These are phyloP conservation scores for Hortiboletus flavorubellus DNA, from an alignment of 768 basidiomycete species.

Conservation along the genomic window DNA sequence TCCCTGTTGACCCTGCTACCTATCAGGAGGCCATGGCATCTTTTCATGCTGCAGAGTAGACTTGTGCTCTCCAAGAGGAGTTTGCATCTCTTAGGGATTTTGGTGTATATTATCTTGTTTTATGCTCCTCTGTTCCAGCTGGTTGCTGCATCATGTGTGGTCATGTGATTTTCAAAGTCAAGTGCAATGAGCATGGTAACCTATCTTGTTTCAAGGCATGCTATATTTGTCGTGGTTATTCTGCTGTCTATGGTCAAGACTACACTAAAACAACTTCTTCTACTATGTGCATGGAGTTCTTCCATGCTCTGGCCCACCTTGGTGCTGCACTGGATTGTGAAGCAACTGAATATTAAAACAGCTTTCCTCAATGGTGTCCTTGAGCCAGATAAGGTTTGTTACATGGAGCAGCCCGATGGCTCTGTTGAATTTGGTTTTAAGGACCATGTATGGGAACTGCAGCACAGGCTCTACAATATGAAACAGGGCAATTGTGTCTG, in stretches of 20 bases:
- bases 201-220: no score
- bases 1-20: no score
- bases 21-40: no score
- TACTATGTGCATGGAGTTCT: background rate
- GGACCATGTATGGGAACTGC: background rate
- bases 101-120: no score
- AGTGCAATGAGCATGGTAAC: no score
- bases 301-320: background rate
- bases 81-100: no score
- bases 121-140: no score
- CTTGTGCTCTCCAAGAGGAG: no score
- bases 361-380: background rate
- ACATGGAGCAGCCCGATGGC: background rate
- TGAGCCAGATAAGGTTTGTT: background rate
- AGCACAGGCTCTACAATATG: conserved; percentile 20
- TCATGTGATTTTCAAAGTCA: no score
- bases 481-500: conserved; percentile 18
- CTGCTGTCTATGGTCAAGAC: background rate
- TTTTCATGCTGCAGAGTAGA: no score
- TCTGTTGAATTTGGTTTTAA: background rate
- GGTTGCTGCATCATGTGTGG: no score
- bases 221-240: background rate
- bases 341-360: background rate
- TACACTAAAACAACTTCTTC: background rate
- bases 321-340: background rate